These are phyloP conservation scores for Aspergillus fijiensis DNA, from an alignment of 2,329 filamentous ascomycete species.

Conservation along the genomic window DNA sequence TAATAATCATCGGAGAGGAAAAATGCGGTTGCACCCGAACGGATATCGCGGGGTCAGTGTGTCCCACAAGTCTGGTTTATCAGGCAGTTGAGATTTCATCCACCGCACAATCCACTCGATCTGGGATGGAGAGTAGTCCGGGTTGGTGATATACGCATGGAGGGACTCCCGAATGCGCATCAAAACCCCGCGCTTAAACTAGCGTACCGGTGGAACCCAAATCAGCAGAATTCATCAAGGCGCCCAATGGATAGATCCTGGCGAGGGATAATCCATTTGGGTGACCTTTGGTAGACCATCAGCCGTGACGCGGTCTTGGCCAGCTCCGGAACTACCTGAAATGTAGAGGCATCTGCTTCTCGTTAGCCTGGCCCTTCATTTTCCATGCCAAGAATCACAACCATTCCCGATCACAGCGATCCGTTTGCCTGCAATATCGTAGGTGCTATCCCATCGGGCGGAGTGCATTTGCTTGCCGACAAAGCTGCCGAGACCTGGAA, in stretches of 20 bases:
- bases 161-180: constrained; percentile 59
- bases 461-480: constrained; percentile 57
- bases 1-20: constrained; percentile 59
- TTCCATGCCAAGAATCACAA: constrained; percentile 38
- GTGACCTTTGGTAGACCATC: constrained; percentile 58
- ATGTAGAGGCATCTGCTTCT: constrained; percentile 54
- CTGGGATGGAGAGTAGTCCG: constrained; percentile 42
- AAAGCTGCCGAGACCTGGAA: constrained; percentile 50
- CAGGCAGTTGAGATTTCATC: constrained; percentile 50
- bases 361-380: background rate
- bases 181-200: constrained; percentile 50
- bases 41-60: constrained; percentile 56
- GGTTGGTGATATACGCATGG: constrained; percentile 45
- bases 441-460: constrained; percentile 61
- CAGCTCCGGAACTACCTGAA: constrained; percentile 60
- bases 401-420: constrained; percentile 12
- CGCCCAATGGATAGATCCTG: constrained; percentile 49
- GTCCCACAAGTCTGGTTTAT: constrained; percentile 53
- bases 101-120: constrained; percentile 36
- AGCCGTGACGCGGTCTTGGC: constrained; percentile 51
- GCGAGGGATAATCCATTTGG: constrained; percentile 60
- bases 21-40: constrained; percentile 56
- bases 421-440: constrained; percentile 54
- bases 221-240: constrained; percentile 45
- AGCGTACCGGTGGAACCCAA: constrained; percentile 53